Evolutionary conservation across 2,329 filamentous ascomycete species (phyloP), one percentile per base, ranked within the genome.

Genomic region (Aspergillus jensenii): DNA sequence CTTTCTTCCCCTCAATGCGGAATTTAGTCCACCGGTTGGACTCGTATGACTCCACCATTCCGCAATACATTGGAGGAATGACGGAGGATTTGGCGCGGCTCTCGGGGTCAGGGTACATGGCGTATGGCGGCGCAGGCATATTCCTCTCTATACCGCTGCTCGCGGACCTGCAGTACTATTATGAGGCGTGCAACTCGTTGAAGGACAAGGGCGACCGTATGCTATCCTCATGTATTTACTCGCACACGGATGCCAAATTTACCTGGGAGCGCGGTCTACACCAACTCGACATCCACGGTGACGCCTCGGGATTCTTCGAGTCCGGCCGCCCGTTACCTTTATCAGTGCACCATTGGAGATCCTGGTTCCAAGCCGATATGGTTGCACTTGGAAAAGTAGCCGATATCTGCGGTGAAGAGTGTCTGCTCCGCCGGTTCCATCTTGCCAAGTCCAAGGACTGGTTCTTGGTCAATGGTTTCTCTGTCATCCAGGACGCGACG

Each of bases 221-320:
- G 59, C 72, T 85, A 15, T 75, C 78, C 44, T 77, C 81, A 61
- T 86, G 83, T 65, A 78, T 86, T 33, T 81, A 82, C 65, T 65
- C 70, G 27, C 76, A 82, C 63, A 83, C 81, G 4, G 73, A 73
- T 35, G 78, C 81, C 0, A 79, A 79, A 59, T 75, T 86, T 14
- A 82, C 80, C 3, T 69, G 80, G 44, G 70, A 85, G 12, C 75
- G 74, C 0, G 80, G 78, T 2, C 74, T 86, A 12, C 78, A 82
- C 65, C 83, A 85, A 69, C 74, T 84, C 56, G 83, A 86, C 64
- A 70, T 84, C 52, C 70, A 67, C 6, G 77, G 76, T 25, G 82
- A 86, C 59, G 65, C 78, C 21, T 78, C 79, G 8, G 84, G 84
- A 0, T 83, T 85, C 64, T 86, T 83, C 69, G 84, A 86, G 68